Evolutionary conservation across 352 stramenopile species (phyloP).

Genomic region (Pythium dissimile): DNA sequence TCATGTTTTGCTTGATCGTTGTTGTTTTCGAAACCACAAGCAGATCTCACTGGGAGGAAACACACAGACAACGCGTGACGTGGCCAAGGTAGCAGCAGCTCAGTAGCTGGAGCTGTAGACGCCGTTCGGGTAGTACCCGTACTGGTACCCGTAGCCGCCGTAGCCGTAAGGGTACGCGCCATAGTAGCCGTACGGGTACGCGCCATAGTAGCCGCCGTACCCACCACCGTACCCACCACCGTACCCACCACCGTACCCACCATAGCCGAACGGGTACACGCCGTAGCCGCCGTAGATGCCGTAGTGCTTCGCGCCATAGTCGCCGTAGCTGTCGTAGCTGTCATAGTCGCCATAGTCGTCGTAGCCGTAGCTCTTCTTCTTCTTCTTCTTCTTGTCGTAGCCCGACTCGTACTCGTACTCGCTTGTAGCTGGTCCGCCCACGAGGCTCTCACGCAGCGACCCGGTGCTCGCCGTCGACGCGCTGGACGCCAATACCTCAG

Average conservation of each 20-base stretch:
- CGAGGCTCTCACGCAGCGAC: background rate
- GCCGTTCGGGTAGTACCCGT: background rate
- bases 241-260: slow-evolving; percentile 4
- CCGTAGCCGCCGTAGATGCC: background rate
- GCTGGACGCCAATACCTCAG: background rate
- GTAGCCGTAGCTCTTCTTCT: slow-evolving; percentile 8
- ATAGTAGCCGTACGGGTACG: background rate
- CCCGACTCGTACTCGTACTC: background rate
- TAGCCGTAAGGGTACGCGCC: background rate
- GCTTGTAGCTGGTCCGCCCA: background rate
- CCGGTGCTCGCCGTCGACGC: background rate
- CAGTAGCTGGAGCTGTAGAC: background rate
- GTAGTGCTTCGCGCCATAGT: background rate
- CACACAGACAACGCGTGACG: background rate
- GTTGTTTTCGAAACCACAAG: too few species aligned
- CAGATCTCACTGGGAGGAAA: too few species aligned
- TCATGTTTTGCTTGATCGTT: too few species aligned
- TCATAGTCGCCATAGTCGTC: slow-evolving; percentile 8
- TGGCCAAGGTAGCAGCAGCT: background rate
- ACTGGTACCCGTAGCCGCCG: background rate
- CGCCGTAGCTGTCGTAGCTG: slow-evolving; percentile 1
- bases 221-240: background rate
- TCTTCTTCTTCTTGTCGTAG: slow-evolving; percentile 8
- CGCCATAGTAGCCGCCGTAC: background rate
- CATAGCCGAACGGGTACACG: background rate